phyloP scores from a whole-genome alignment of 306 rosid species.

The Cajanus cajan region DNA sequence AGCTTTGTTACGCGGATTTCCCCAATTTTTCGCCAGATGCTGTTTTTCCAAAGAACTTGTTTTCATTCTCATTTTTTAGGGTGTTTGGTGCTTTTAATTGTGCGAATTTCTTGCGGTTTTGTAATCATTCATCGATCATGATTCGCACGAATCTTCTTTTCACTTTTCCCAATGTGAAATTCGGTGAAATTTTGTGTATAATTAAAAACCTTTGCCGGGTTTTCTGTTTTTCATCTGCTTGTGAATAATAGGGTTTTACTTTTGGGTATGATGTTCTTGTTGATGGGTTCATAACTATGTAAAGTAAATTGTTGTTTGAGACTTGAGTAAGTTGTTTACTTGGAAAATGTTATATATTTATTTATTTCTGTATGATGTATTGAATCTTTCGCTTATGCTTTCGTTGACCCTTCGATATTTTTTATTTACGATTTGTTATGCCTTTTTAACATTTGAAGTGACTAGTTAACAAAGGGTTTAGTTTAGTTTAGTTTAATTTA shows the following conservation, averaged over 20 bases:
- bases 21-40: background rate
- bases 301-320: background rate
- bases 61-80: background rate
- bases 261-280: background rate
- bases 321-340: background rate
- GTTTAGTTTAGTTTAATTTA: background rate
- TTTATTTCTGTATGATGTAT: background rate
- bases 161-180: background rate
- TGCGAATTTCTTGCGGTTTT: background rate
- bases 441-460: background rate
- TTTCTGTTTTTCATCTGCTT: background rate
- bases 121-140: background rate
- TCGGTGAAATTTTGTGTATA: background rate
- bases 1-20: background rate
- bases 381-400: slow-evolving; percentile 11
- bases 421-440: background rate
- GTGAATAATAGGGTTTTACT: background rate
- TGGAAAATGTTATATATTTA: background rate
- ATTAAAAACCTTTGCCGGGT: background rate
- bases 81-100: background rate
- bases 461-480: background rate
- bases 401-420: background rate
- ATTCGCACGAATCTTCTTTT: background rate
- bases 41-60: background rate
- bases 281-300: background rate